phyloP scores from a whole-genome alignment of 2,329 filamentous ascomycete species.

The Beauveria australis region DNA sequence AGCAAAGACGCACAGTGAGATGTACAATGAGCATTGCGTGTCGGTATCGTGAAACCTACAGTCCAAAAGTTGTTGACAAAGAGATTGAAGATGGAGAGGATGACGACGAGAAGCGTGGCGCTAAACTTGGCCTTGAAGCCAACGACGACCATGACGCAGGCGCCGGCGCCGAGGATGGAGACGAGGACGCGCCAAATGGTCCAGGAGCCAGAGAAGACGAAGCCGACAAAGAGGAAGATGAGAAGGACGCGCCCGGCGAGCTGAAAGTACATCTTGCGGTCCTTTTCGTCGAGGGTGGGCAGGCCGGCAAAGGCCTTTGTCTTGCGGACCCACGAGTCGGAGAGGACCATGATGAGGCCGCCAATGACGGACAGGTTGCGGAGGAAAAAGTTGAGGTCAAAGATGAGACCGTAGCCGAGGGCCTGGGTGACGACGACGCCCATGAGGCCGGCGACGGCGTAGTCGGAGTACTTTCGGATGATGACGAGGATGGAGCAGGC shows the following conservation, averaged over 20 bases:
- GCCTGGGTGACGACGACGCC: conserved; percentile 88
- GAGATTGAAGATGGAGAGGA: conserved; percentile 93
- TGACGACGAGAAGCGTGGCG: conserved; percentile 87
- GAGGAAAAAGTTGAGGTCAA: conserved; percentile 99
- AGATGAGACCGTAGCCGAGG: conserved; percentile 93
- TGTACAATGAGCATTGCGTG: conserved; percentile 16
- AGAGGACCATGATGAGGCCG: conserved; percentile 94
- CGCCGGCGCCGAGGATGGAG: conserved; percentile 75
- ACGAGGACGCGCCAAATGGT: conserved; percentile 80
- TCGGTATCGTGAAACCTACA: conserved; percentile 46
- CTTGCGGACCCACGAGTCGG: conserved; percentile 97
- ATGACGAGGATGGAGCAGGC: conserved; percentile 80
- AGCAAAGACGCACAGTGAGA: neutral
- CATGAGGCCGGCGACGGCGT: conserved; percentile 83
- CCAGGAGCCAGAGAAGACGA: conserved; percentile 94
- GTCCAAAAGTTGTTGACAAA: conserved; percentile 99
- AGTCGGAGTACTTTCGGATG: conserved; percentile 83
- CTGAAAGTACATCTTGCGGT: conserved; percentile 99
- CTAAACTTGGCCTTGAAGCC: conserved; percentile 99
- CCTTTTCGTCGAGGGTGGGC: conserved; percentile 93
- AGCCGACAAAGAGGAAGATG: conserved; percentile 96
- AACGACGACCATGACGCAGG: conserved; percentile 97
- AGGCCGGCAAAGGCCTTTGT: conserved; percentile 92
- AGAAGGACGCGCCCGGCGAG: conserved; percentile 89
- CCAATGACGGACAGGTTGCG: conserved; percentile 97